phyloP scores from a whole-genome alignment of 225 moss, liverwort and hornwort genomes.

The Ulota crispa region DNA sequence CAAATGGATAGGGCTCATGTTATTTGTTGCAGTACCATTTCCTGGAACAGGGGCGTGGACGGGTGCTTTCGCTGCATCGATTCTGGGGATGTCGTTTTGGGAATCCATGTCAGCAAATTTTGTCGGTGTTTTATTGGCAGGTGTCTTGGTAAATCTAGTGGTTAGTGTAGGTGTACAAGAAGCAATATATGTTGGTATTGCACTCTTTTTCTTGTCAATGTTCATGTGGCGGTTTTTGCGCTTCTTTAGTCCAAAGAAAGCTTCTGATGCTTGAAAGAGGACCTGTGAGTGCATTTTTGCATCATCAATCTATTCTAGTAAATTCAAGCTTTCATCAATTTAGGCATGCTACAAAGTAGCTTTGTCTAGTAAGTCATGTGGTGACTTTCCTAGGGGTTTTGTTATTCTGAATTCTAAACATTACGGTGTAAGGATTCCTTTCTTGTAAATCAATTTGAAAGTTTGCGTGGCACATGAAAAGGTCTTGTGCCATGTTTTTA shows the following conservation, averaged over 20 bases:
- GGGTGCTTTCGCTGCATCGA: constrained; percentile 82
- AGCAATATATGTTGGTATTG: constrained; percentile 61
- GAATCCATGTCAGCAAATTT: constrained; percentile 84
- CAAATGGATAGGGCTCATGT: constrained; percentile 83
- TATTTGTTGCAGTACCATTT: constrained; percentile 93
- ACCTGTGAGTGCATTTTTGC: not conserved
- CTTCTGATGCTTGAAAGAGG: constrained; percentile 30
- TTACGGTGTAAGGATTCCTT: not conserved
- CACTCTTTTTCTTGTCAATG: constrained; percentile 57
- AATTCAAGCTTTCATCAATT: not conserved
- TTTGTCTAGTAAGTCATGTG: not conserved
- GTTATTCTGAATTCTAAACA: not conserved
- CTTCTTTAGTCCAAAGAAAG: constrained; percentile 42
- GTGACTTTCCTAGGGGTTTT: not conserved
- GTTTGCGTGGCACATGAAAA: not conserved
- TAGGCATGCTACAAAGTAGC: not conserved
- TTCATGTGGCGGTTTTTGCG: constrained; percentile 81
- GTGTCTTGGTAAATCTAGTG: constrained; percentile 75
- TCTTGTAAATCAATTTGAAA: not conserved
- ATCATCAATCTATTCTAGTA: not conserved
- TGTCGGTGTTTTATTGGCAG: constrained; percentile 84
- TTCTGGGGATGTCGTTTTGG: constrained; percentile 88
- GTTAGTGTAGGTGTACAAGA: constrained; percentile 68
- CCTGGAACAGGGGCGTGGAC: constrained; percentile 99
- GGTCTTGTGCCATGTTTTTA: too few species aligned